Conservation (phyloP, 495 filamentous ascomycete species). For the Penicillium macrosclerotiorum region DNA sequence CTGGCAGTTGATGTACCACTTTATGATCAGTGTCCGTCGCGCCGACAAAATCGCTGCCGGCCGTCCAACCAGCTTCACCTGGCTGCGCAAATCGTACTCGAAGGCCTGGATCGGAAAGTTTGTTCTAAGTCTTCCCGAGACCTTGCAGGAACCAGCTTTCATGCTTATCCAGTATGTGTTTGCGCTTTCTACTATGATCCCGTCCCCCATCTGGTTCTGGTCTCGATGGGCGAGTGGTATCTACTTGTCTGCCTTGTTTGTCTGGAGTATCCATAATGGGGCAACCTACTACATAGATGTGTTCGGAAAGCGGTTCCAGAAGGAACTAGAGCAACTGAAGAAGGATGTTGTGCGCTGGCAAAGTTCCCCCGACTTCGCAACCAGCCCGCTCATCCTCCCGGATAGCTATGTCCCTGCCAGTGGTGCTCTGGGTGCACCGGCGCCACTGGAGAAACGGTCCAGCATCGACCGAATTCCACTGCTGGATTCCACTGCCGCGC, state of each 20-base stretch:
- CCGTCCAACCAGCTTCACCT: conserved; percentile 93
- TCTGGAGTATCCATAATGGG: conserved; percentile 92
- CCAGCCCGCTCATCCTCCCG: conserved; percentile 31
- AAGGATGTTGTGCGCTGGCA: conserved; percentile 91
- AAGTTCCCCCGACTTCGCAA: conserved; percentile 39
- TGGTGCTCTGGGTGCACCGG: conserved; percentile 10
- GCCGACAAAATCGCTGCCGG: conserved; percentile 94
- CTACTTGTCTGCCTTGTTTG: conserved; percentile 77
- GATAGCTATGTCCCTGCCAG: conserved; percentile 16
- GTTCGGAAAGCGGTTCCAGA: conserved; percentile 94
- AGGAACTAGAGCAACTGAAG: conserved; percentile 88
- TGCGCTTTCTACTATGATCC: conserved; percentile 87
- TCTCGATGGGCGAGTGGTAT: conserved; percentile 72
- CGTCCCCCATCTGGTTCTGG: conserved; percentile 94
- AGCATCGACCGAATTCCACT: conserved; percentile 43
- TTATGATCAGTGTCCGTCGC: conserved; percentile 88
- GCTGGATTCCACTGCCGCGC: conserved; percentile 31
- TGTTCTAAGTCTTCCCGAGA: conserved; percentile 72
- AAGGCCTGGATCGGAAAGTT: conserved; percentile 84
- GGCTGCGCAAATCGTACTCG: conserved; percentile 87
- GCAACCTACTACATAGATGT: conserved; percentile 97
- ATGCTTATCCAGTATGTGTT: conserved; percentile 95
- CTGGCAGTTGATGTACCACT: conserved; percentile 91
- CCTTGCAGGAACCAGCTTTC: conserved; percentile 83
- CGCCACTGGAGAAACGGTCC: conserved; percentile 27